Base-by-base conservation (phyloP, 2,329 filamentous ascomycete species). In the Ophiocordyceps unilateralis region DNA sequence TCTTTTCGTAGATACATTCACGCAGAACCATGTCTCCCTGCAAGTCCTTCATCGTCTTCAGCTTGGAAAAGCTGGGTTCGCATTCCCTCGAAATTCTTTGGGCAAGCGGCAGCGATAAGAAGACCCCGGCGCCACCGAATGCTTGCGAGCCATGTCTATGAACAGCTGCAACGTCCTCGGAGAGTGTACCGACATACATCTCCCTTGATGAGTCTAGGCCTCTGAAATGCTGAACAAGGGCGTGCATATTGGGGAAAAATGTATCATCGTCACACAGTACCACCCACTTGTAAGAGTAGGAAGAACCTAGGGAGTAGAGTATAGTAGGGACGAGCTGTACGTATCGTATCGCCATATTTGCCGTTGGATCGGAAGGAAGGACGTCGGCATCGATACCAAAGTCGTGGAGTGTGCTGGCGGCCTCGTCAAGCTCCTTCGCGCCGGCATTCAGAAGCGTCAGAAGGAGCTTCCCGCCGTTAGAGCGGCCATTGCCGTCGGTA, bases 211-310 rank as follows among this genome's bases (percentile, higher is more conserved):
- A 58, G 48, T 79, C 70, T 50, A 69, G 73, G 5, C 63, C 56
- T 15, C 57, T 58, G 36, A 79, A 62, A 40, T 64, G 68, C 36
- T 70, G 61, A 2, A 69, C 61, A 12, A 79, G 58, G 11, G 59
- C 65, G 43, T 74, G 61, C 55, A 78, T 74, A 44, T 68, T 76
- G 6, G 70, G 67, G 61, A 79, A 79, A 53, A 77, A 79, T 3
- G 76, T 80, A 48, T 80, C 76, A 49, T 80, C 76, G 49, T 79
- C 75, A 52, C 76, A 77, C 12, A 72, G 66, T 15, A 75, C 73
- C 1, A 74, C 63, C 76, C 76, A 80, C 49, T 71, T 74, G 55
- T 68, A 72, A 22, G 53, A 53, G 21, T 51, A 53, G 40, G 68
- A 61, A 2, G 67, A 66, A 1, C 60, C 61, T 48, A 74, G 70